Conservation (phyloP, 441 rosid genomes). For the Croton setiger region DNA sequence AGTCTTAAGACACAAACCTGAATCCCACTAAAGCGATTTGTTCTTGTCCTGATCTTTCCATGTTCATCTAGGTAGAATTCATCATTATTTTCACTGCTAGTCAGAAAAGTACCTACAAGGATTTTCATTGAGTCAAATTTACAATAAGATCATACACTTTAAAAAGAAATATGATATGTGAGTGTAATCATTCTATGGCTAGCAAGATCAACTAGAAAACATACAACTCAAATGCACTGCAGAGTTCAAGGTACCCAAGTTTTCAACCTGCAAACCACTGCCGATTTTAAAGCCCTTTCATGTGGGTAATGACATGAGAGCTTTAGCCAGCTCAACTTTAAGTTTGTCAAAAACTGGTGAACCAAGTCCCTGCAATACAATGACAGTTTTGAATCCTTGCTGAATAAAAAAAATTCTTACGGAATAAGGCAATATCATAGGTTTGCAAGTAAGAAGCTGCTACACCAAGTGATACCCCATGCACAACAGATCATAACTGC, state of each 20-base stretch:
- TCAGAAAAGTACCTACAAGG: conserved; percentile 65
- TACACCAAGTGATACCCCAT: neutral
- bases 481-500: neutral
- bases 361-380: conserved; percentile 80
- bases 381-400: conserved; percentile 21
- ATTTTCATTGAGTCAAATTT: neutral
- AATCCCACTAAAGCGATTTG: conserved; percentile 94
- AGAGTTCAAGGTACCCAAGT: conserved; percentile 8
- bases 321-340: conserved; percentile 95
- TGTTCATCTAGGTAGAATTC: conserved; percentile 65
- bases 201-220: conserved; percentile 11
- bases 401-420: neutral
- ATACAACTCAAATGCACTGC: conserved; percentile 6
- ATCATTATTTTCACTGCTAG: conserved; percentile 95
- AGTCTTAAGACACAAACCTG: conserved; percentile 45
- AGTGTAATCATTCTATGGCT: neutral
- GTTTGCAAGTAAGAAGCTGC: neutral
- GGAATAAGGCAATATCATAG: neutral
- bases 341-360: conserved; percentile 97
- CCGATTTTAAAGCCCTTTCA: conserved; percentile 96
- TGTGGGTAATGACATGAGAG: conserved; percentile 90
- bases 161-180: neutral
- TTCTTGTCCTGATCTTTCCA: conserved; percentile 79
- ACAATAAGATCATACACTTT: neutral
- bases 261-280: conserved; percentile 83